Conservation (phyloP, 805 yeast genomes). For the Wickerhamiella azymoides region DNA sequence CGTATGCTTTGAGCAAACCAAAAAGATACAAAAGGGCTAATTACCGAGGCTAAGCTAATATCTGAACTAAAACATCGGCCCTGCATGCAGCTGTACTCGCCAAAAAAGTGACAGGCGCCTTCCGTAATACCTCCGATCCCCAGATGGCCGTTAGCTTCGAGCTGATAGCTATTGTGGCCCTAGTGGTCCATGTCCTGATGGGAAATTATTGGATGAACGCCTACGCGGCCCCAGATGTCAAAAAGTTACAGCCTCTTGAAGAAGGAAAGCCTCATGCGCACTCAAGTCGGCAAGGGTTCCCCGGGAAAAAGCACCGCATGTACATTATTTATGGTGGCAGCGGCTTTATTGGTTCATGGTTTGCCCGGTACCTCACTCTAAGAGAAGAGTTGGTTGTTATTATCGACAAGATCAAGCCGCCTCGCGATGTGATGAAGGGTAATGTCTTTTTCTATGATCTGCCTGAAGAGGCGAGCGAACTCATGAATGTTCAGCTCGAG, state of each 20-base stretch:
- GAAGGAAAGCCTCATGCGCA: constrained; percentile 8
- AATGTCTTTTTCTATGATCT: constrained; percentile 15
- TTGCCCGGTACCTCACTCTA: constrained; percentile 20
- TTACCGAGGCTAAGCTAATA: too few species aligned
- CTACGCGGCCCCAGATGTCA: background rate
- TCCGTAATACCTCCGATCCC: background rate
- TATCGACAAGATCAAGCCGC: constrained; percentile 18
- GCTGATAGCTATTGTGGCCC: background rate
- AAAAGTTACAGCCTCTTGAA: constrained; percentile 9
- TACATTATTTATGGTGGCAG: constrained; percentile 22
- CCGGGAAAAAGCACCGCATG: constrained; percentile 9
- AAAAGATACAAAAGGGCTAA: too few species aligned
- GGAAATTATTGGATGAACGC: constrained; percentile 5
- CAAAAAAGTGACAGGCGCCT: too few species aligned
- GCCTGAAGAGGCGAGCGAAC: constrained; percentile 11
- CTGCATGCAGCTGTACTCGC: too few species aligned
- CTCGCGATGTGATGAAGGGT: constrained; percentile 18
- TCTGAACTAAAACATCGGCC: background rate
- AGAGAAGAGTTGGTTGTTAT: constrained; percentile 18
- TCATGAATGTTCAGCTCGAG: constrained; percentile 12
- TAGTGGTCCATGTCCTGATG: background rate
- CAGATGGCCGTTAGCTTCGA: background rate
- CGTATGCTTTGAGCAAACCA: too few species aligned
- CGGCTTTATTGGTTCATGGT: constrained; percentile 24
- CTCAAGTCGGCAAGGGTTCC: constrained; percentile 13